Base-by-base conservation (phyloP, 2,329 filamentous ascomycete species). In the Fusarium mexicanum region DNA sequence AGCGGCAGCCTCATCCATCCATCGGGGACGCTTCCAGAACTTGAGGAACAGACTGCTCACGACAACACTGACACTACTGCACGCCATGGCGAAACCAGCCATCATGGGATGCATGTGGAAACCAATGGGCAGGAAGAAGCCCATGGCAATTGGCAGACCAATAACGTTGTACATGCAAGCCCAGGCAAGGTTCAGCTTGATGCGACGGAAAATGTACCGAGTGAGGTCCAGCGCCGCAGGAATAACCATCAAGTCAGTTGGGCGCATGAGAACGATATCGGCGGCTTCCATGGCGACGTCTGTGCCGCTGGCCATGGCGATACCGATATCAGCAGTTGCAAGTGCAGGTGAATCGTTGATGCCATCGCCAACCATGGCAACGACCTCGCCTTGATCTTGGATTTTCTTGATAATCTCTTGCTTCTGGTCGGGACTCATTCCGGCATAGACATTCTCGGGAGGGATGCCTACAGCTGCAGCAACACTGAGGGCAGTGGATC, bases 251-350 rank as follows among this genome's bases (percentile, higher is more conserved):
- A 99, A 89, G 78, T 98, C 93, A 72, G 95, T 93, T 1, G 94
- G 93, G 7, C 93, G 91, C 96, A 99, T 99, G 62, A 99, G 91
- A 22, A 99, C 96, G 24, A 99, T 91, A 78, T 98, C 95, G 0
- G 96, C 96, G 2, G 96, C 96, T 84, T 98, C 96, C 91, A 99
- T 97, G 57, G 96, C 96, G 3, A 99, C 96, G 80, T 98, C 96
- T 1, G 96, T 98, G 64, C 96, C 96, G 13, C 92, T 95, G 10
- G 94, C 90, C 83, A 99, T 94, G 66, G 95, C 95, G 76, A 99
- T 98, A 73, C 96, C 96, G 35, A 98, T 91, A 76, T 97, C 92
- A 17, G 96, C 95, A 1, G 95, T 97, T 1, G 95, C 96, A 17
- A 99, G 90, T 2, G 96, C 96, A 1, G 96, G 96, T 0, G 95